A percentile compares a stretch with the other conserved stretches of the same genome.
Evolutionary conservation across 2,329 filamentous ascomycete genomes (phyloP).

Genomic region (Botrytis fabae): DNA sequence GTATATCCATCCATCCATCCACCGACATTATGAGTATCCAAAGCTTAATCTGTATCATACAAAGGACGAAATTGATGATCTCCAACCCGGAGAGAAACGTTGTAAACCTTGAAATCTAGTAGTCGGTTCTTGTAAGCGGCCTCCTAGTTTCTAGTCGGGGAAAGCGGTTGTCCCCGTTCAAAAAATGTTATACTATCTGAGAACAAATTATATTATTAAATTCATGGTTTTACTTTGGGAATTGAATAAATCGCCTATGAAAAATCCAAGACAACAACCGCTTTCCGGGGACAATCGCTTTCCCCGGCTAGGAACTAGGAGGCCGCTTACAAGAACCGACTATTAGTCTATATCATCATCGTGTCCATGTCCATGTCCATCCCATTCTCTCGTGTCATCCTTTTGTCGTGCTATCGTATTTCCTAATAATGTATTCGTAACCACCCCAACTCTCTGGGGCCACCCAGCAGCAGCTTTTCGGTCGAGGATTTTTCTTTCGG

Average conservation of each 20-base stretch:
- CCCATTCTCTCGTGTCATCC: constrained; percentile 36
- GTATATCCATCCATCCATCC: background rate
- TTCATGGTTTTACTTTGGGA: no score
- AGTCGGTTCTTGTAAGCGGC: no score
- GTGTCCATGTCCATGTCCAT: constrained; percentile 33
- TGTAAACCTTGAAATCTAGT: background rate
- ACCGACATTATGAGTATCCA: background rate
- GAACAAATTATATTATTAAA: no score
- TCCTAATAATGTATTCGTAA: constrained; percentile 40
- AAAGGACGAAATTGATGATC: background rate
- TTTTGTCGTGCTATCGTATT: constrained; percentile 39
- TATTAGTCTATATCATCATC: constrained; percentile 22
- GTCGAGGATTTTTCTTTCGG: constrained; percentile 31
- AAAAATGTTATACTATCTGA: no score
- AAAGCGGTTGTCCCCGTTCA: no score
- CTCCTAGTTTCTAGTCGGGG: no score
- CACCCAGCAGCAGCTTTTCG: constrained; percentile 34
- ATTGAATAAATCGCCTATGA: no score
- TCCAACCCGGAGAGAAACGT: background rate
- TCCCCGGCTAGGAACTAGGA: no score
- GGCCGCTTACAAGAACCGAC: no score
- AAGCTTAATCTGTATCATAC: constrained; percentile 1
- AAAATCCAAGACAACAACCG: no score
- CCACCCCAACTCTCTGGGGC: constrained; percentile 38
- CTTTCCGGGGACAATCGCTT: no score